Base-by-base conservation (phyloP, 1,284 basidiomycete genomes). In the Austroboletus niveus region DNA sequence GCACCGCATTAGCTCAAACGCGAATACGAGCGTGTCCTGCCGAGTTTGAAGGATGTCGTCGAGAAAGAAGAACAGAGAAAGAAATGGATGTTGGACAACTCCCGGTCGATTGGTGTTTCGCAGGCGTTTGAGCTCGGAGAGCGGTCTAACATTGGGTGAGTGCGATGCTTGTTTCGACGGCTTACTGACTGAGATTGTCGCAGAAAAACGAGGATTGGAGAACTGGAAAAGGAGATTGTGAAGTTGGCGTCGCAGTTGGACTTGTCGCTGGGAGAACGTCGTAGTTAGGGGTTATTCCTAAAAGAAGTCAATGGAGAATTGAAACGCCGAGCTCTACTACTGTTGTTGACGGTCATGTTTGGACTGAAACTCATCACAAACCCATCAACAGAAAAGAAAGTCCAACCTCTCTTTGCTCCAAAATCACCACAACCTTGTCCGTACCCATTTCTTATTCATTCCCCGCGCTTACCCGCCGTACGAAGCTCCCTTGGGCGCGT, bases 41-140 rank as follows among this genome's bases (percentile, higher is more conserved):
- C 87, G 0, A 70, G 68, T 56, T 65, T 89, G 44, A 78, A 78
- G 62, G 74, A 75, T 14, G 59, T 83, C 38, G 59, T 72, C 14
- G 79, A 79, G 48, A 86, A 81, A 61, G 84, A 87, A 64, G 70
- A 70, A 34, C 66, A 73, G 54, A 65, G 74, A 46, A 73, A 69
- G 48, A 71, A 72, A 52, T 74, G 68, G 35, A 60, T 73, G 41
- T 62, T 67, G 8, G 75, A 81, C 47, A 72, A 64, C 47, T 73
- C 73, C 34, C 73, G 74, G 56, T 73, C 65, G 15, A 75, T 89
- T 22, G 87, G 87, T 6, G 72, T 82, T 42, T 82, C 84, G 6
- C 87, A 88, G 65, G 84, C 82, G 24, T 87, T 87, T 65, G 83
- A 84, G 52, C 75, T 86, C 31, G 87, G 85, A 9, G 75, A 85